Base-by-base conservation (phyloP, 2,329 filamentous ascomycete genomes). In the Cytospora piceae region DNA sequence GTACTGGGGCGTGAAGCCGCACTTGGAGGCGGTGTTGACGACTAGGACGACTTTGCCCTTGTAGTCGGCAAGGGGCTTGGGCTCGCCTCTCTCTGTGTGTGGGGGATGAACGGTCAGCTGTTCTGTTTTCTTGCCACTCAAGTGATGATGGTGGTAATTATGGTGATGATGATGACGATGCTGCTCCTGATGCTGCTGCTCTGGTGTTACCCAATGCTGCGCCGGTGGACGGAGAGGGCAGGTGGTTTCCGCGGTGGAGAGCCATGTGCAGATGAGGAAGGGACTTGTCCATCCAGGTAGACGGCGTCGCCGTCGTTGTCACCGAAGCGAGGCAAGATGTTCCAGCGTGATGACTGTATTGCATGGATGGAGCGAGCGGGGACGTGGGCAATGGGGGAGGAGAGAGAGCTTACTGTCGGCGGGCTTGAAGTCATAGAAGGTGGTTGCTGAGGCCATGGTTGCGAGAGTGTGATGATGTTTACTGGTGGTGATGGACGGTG, bases 11-110 rank as follows among this genome's bases (percentile, higher is more conserved):
- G 95, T 98, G 87, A 98, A 98, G 78, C 95, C 94, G 84, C 95
- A 99, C 83, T 98, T 97, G 78, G 92, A 96, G 72, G 95, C 95
- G 1, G 94, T 97, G 87, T 99, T 99, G 81, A 99, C 93, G 74
- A 97, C 85, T 68, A 99, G 90, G 73, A 98, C 87, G 72, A 98
- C 94, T 80, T 98, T 98, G 85, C 90, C 92, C 78, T 92, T 88
- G 81, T 93, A 91, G 68, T 89, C 79, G 71, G 81, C 75, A 70
- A 98, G 84, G 67, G 88, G 82, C 75, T 90, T 90, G 71, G 90
- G 85, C 64, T 86, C 76, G 77, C 93, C 93, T 77, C 88, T 90
- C 77, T 93, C 90, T 93, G 74, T 71, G 14, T 54, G 22, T 63
- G 39, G 22, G 49, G 58, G 65, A 49, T 53, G 68, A 62, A n/a